Conservation (phyloP, 176 grass and related monocot genomes). For the Lolium multiflorum region DNA sequence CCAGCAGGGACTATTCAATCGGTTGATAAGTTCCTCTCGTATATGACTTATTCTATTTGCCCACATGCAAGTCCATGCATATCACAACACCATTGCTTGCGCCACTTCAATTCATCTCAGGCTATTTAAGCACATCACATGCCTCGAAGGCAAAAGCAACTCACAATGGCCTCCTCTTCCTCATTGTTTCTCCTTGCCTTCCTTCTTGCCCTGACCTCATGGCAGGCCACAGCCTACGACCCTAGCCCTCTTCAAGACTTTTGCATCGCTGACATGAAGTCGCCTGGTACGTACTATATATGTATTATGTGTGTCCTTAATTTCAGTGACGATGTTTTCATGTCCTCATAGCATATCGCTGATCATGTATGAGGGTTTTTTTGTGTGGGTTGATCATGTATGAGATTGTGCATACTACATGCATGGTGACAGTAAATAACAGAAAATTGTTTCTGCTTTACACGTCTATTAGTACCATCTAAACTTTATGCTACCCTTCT, state of each 20-base stretch:
- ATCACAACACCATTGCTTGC: not conserved
- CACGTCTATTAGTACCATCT: not conserved
- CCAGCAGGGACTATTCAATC: not conserved
- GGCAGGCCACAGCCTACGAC: not conserved
- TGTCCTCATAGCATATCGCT: not conserved
- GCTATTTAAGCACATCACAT: conserved; percentile 14
- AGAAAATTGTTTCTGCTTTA: not conserved
- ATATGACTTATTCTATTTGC: not conserved
- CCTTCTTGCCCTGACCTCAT: no score
- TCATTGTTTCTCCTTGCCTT: no score
- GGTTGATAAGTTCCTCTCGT: not conserved
- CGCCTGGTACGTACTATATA: not conserved
- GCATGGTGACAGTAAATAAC: not conserved
- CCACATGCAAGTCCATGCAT: not conserved
- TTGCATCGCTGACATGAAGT: conserved; percentile 15
- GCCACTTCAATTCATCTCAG: not conserved
- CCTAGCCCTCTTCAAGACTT: conserved; percentile 18
- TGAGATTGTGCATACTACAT: not conserved
- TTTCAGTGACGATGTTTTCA: not conserved
- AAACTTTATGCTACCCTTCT: not conserved
- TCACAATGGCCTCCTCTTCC: no score
- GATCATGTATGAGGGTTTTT: no score
- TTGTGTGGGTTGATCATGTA: no score
- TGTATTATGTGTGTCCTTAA: not conserved
- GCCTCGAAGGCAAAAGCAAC: not conserved